Percentiles rank a stretch among this genome's conserved stretches.
These are phyloP conservation scores for Pterocarpus macrocarpus DNA, from an alignment of 306 rosid genomes.

Conservation along the genomic window DNA sequence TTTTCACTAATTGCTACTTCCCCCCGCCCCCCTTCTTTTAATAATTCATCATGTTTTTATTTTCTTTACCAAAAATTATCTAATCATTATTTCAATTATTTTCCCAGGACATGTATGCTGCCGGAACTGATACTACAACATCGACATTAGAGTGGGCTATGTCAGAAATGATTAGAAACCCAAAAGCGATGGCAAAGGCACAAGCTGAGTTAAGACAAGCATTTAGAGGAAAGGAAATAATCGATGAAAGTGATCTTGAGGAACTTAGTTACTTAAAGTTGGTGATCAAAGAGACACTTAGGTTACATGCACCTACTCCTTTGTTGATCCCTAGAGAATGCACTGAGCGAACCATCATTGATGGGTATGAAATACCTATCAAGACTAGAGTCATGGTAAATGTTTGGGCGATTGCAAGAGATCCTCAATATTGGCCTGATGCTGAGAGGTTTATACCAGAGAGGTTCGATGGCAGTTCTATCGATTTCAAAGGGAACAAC, in stretches of 20 bases:
- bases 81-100: neutral
- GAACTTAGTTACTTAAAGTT: constrained; percentile 30
- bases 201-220: constrained; percentile 38
- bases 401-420: constrained; percentile 13
- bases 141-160: constrained; percentile 38
- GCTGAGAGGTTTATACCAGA: constrained; percentile 29
- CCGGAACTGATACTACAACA: constrained; percentile 27
- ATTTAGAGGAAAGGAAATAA: neutral
- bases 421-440: constrained; percentile 24
- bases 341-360: neutral
- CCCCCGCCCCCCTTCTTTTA: too few species aligned
- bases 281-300: constrained; percentile 25
- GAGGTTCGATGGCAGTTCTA: constrained; percentile 1
- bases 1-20: too few species aligned
- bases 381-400: constrained; percentile 14
- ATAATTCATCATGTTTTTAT: too few species aligned
- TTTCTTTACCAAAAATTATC: too few species aligned
- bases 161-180: constrained; percentile 41
- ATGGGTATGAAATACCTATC: neutral
- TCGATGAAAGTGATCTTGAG: constrained; percentile 7
- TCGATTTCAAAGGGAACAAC: neutral
- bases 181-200: constrained; percentile 25
- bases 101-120: constrained; percentile 20
- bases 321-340: constrained; percentile 38
- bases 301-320: constrained; percentile 25